phyloP scores from a whole-genome alignment of 2,329 filamentous ascomycete genomes.

The Pseudodiploospora longispora region DNA sequence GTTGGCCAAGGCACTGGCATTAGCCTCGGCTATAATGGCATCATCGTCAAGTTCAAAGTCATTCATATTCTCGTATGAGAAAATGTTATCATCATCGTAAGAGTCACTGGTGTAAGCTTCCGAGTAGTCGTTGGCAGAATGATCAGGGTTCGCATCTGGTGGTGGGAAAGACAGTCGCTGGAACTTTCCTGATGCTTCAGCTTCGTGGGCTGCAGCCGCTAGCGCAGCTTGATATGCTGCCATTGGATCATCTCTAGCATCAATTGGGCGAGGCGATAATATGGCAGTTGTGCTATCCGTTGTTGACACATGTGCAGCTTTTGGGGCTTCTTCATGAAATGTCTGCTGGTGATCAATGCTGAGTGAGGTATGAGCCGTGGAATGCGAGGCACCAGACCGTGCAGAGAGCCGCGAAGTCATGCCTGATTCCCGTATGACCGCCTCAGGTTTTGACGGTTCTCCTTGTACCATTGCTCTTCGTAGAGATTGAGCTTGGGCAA shows the following conservation, averaged over 20 bases:
- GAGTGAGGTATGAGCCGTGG: constrained; percentile 46
- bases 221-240: constrained; percentile 77
- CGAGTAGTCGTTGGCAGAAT: too few species aligned
- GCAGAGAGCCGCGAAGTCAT: constrained; percentile 36
- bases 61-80: constrained; percentile 54
- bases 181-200: constrained; percentile 69
- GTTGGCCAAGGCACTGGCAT: constrained; percentile 84
- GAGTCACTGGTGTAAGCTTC: constrained; percentile 19
- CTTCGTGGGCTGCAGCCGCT: constrained; percentile 70
- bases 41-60: constrained; percentile 73
- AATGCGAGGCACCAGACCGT: constrained; percentile 34
- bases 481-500: constrained; percentile 44
- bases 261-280: constrained; percentile 5
- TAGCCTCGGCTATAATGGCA: constrained; percentile 87
- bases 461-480: constrained; percentile 25
- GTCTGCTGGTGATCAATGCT: constrained; percentile 22
- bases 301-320: neutral
- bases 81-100: constrained; percentile 49
- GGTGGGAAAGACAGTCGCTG: constrained; percentile 46
- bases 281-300: constrained; percentile 5
- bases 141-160: constrained; percentile 13
- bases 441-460: neutral
- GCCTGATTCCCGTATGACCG: constrained; percentile 38
- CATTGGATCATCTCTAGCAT: constrained; percentile 18
- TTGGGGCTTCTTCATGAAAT: constrained; percentile 5